Conservation (phyloP, 2,329 filamentous ascomycete genomes). For the Chrysoporthe puriensis region DNA sequence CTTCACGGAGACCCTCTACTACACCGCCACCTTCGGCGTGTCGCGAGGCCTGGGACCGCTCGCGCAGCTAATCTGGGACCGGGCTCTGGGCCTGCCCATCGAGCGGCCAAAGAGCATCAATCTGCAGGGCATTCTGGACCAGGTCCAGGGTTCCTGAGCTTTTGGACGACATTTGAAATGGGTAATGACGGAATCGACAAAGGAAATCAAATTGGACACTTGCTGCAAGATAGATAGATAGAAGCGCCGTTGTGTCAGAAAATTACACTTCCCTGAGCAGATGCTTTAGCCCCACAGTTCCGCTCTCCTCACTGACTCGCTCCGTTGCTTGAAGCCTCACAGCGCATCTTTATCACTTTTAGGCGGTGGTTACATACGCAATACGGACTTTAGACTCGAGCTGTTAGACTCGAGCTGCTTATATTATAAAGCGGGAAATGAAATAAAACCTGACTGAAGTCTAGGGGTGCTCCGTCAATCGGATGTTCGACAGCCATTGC, state of each 20-base stretch:
- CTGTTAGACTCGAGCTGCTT: background rate
- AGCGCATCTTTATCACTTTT: too few species aligned
- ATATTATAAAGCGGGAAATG: background rate
- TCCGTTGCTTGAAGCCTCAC: background rate
- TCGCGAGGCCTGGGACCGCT: conserved; percentile 80
- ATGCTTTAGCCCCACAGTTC: background rate
- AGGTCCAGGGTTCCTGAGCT: conserved; percentile 49
- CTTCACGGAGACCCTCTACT: conserved; percentile 96
- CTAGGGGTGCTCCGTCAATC: background rate
- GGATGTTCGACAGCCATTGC: background rate
- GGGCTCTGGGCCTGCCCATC: conserved; percentile 90
- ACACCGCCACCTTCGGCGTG: conserved; percentile 74
- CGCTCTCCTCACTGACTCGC: background rate
- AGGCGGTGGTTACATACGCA: background rate
- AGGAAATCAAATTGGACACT: background rate
- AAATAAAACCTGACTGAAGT: background rate
- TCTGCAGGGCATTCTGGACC: conserved; percentile 79
- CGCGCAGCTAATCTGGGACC: conserved; percentile 94
- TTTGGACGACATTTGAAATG: background rate
- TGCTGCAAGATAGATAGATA: background rate
- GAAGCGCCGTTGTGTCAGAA: background rate
- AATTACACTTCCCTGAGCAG: background rate
- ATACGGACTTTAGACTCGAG: background rate
- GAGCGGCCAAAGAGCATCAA: conserved; percentile 98
- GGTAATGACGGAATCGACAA: background rate